phyloP scores from a whole-genome alignment of 1,284 basidiomycete species.

The Phylloporus gajari region DNA sequence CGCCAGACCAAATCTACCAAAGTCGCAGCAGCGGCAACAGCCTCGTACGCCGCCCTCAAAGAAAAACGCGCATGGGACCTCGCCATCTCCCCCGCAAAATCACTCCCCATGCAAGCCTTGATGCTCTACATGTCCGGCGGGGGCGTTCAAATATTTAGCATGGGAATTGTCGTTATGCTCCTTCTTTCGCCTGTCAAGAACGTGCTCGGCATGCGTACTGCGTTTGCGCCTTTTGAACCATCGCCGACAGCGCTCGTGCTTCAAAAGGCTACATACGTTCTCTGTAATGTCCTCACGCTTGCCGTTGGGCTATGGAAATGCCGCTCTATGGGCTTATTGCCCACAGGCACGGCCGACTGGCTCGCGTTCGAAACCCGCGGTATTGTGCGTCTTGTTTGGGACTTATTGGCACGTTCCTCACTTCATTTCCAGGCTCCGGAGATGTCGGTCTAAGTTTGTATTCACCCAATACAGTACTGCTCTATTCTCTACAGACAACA shows the following conservation, averaged over 20 bases:
- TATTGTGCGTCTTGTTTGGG: constrained; percentile 58
- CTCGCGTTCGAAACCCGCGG: constrained; percentile 87
- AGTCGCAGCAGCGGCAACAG: constrained; percentile 47
- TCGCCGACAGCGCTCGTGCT: constrained; percentile 57
- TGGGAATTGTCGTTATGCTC: constrained; percentile 92
- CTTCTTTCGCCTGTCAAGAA: constrained; percentile 86
- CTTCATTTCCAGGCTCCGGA: constrained; percentile 35
- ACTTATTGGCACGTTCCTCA: background rate
- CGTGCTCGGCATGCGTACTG: constrained; percentile 74
- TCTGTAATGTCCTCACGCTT: constrained; percentile 80
- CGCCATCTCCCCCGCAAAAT: constrained; percentile 85
- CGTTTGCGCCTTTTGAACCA: too few species aligned
- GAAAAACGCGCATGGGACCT: constrained; percentile 89
- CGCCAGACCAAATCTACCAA: constrained; percentile 56
- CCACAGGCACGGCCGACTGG: constrained; percentile 91
- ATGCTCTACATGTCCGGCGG: constrained; percentile 98
- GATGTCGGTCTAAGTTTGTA: constrained; percentile 32
- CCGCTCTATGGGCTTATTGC: constrained; percentile 88
- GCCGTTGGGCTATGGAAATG: too few species aligned
- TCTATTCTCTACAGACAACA: constrained; percentile 10
- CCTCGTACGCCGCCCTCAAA: constrained; percentile 76
- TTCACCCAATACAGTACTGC: constrained; percentile 21
- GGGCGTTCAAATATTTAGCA: constrained; percentile 92
- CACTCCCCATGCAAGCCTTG: constrained; percentile 92
- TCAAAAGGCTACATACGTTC: constrained; percentile 75